Evolutionary conservation across 2,329 filamentous ascomycete genomes (phyloP), one percentile per base, ranked within the genome.

Genomic region (Atkinsonella texensis): DNA sequence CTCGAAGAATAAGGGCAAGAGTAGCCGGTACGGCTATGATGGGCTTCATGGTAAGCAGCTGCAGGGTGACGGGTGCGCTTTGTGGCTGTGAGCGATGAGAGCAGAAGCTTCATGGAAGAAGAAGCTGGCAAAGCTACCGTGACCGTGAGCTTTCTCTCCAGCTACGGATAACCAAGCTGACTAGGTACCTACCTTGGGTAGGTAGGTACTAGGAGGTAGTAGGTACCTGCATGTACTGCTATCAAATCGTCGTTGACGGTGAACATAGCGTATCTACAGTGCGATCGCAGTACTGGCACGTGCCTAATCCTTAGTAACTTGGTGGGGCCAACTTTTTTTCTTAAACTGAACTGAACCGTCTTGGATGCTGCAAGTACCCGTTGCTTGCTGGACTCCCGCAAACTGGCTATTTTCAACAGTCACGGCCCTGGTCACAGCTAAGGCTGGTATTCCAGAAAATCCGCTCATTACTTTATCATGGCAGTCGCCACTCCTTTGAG

Each of bases 1-100:
- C 84, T 54, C 86, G 78, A 59, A 80, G 79, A 51, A 84, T 72
- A 58, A 90, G 75, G 53, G 74, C 74, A 54, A 77, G 59, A 15
- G 77, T 84, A 45, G 74, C 74, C 46, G 81, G 80, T 13, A 75
- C 67, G 12, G 81, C 80, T 59, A 81, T 74, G 48, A 74, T 67
- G 48, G 74, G 67, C 63, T 76, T 80, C 81, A 84, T 84, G 46
- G 50, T 65, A 57, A 39, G 12, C 28, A 15, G 44, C 11, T 18
- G 39, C n/a, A 20, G 32, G 17, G 45, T 9, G 20, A 38, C 5
- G 18, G 50, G 28, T 38, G 38, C 5, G 46, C 13, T n/a, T 43
- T 28, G 39, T 42, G 6, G 47, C 39, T 41, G 1, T 40, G 38
- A 13, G 23, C 8, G 10, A 15, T 15, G 13, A 7, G 17, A 17